phyloP scores from a whole-genome alignment of 2,329 filamentous ascomycete genomes.

The Sporothrix brasiliensis region DNA sequence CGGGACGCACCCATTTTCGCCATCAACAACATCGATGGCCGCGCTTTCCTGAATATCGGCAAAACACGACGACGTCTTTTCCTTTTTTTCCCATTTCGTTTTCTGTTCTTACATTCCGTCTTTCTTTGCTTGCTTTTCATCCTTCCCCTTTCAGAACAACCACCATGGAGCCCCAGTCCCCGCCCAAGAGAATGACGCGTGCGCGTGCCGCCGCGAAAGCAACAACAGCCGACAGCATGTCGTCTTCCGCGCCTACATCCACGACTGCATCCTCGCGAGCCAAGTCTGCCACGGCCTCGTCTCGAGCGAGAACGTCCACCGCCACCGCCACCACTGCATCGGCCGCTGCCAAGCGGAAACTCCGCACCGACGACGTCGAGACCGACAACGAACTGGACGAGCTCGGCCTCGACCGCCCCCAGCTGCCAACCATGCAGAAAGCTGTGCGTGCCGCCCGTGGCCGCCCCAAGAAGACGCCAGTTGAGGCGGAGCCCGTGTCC shows the following conservation, averaged over 20 bases:
- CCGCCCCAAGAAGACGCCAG: conserved; percentile 50
- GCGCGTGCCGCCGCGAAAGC: conserved; percentile 51
- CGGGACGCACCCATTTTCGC: not conserved
- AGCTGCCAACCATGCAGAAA: conserved; percentile 36
- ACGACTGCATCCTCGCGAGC: conserved; percentile 38
- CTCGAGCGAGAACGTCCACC: conserved; percentile 51
- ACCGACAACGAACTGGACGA: conserved; percentile 46
- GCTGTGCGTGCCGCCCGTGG: conserved; percentile 51
- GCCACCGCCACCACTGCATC: conserved; percentile 41
- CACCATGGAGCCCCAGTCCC: conserved; percentile 39
- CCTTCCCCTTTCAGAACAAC: not conserved
- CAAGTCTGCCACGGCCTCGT: conserved; percentile 52
- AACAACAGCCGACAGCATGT: conserved; percentile 38
- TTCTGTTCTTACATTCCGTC: not conserved
- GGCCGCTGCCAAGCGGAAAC: conserved; percentile 55
- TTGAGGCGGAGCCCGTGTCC: conserved; percentile 38
- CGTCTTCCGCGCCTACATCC: conserved; percentile 44
- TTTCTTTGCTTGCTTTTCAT: not conserved
- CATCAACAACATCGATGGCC: conserved; percentile 7
- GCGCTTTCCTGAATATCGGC: conserved; percentile 14
- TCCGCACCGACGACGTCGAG: conserved; percentile 56
- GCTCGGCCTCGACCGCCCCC: conserved; percentile 36
- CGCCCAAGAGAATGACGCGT: conserved; percentile 41
- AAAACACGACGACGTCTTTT: not conserved
- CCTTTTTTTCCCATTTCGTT: not conserved